Base-by-base conservation (phyloP, 169 alveolate genomes). In the Plasmodium blacklocki region DNA sequence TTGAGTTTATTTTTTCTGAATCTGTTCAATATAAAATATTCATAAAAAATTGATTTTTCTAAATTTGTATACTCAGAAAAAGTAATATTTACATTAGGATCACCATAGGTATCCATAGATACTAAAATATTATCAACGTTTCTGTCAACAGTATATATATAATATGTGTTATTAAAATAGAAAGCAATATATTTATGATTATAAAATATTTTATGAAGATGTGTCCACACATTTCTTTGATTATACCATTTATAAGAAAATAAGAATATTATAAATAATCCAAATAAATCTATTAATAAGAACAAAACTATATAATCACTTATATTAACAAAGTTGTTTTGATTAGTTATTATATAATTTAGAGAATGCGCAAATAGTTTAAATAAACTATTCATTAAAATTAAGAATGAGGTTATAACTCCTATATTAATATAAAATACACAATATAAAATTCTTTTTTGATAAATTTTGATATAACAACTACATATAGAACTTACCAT, bases 31-130 rank as follows among this genome's bases (percentile, higher is more conserved):
- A 71, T 29, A 8, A 68, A 56, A 12, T 68, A 67, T 7, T 83
- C 91, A 39, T 83, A 83, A 83, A 83, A 83, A 56, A 83, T 59
- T 2, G 91, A 83, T 23, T 83, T 83, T 26, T 83, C 62, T 60
- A 83, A 39, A 59, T 54, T 83, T 14, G 49, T 83, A 14, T 83
- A 83, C 0, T 80, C 91, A 11, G 66, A 83, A 26, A 83, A 83
- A 18, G 67, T 83, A 3, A 83, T 83, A 2, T 52, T 60, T 0
- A 83, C 58, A 83, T 83, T 83, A 32, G 29, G 45, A 56, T 83
- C 85, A 19, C 39, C 45, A 43, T 39, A 70, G n/a, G 68, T 12
- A 68, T 83, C 85, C 26, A 83, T 68, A 12, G 68, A 58, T 2
- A 70, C 91, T 19, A 83, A 8, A 15, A 83, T 83, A 15, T 56